Base-by-base conservation (phyloP, 2,329 filamentous ascomycete species). In the Clarireedia hainanense region DNA sequence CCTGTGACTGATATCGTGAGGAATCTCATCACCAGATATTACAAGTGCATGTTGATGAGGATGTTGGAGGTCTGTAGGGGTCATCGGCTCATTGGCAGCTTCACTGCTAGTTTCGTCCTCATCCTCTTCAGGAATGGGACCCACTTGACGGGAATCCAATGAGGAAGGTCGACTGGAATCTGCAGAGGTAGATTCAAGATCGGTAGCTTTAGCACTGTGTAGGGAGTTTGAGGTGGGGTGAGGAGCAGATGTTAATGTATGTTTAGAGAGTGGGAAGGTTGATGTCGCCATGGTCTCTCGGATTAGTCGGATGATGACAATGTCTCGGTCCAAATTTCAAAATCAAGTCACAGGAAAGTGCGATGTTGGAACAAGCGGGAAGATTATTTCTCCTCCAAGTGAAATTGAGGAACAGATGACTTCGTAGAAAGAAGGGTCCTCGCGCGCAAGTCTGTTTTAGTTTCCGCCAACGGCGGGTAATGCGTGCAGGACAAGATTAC, bases 71-170 rank as follows among this genome's bases (percentile, higher is more conserved):
- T 81, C 84, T 58, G 81, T 76, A 48, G 82, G 83, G 23, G 82
- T 85, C 57, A 81, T 73, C 46, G 82, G 82, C 61, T 85, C 82
- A 70, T 79, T 78, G 55, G 75, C 72, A 24, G 76, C 77, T 64
- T 84, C 81, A 68, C 77, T 83, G 60, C 79, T 76, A 7, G 80
- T 82, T 66, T 84, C 81, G 70, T 69, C 64, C 17, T 79, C 79
- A 69, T 70, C 68, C 47, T 80, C 80, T 70, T 83, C 80, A 51
- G 76, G 73, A 58, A 83, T 82, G 54, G 79, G 75, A 59, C 81
- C 78, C 61, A 75, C 73, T 52, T 76, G 72, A 61, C 58, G 58
- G 6, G 58, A 60, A 43, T 68, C 64, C 15, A 63, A 62, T 2
- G 65, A 65, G 1, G 61, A 64, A 24, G 57, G 56, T 24, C 55